phyloP scores from a whole-genome alignment of 2,329 filamentous ascomycete genomes.

The Fusarium secorum region DNA sequence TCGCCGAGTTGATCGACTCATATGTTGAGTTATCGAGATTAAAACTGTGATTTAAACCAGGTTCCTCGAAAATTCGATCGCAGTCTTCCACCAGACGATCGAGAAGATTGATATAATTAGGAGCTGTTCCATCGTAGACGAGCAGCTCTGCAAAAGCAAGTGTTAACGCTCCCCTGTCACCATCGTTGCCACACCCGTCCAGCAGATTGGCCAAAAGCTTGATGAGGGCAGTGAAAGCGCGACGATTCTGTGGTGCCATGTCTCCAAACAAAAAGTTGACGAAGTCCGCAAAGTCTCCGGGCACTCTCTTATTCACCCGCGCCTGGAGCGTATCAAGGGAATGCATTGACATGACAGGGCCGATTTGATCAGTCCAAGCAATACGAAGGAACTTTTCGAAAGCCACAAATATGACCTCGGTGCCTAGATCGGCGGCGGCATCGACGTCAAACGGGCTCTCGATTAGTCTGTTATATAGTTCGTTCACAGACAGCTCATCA shows the following conservation, averaged over 20 bases:
- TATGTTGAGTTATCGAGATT: conserved; percentile 54
- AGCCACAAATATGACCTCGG: conserved; percentile 87
- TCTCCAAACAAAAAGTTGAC: conserved; percentile 70
- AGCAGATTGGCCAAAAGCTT: conserved; percentile 87
- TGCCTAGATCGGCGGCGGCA: conserved; percentile 74
- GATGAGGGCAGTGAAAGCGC: conserved; percentile 84
- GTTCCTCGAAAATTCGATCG: conserved; percentile 83
- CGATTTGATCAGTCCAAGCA: conserved; percentile 89
- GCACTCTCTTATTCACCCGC: conserved; percentile 69
- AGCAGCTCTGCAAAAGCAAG: conserved; percentile 89
- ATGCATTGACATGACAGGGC: conserved; percentile 77
- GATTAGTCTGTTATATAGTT: conserved; percentile 87
- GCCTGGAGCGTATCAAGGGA: conserved; percentile 78
- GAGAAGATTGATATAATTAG: conserved; percentile 86
- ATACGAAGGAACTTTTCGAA: conserved; percentile 93
- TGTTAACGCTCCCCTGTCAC: conserved; percentile 86
- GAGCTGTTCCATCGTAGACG: conserved; percentile 77
- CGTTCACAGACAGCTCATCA: conserved; percentile 84
- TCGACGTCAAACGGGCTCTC: conserved; percentile 84
- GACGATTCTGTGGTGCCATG: conserved; percentile 73
- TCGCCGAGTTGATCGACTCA: conserved; percentile 66
- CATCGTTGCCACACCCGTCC: conserved; percentile 89
- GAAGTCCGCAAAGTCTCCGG: conserved; percentile 76
- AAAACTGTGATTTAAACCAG: conserved; percentile 52
- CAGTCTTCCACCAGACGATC: conserved; percentile 91